Percentiles rank a stretch among this genome's conserved stretches.
Evolutionary conservation across 1,139 yeast genomes (phyloP).

Genomic region (Suhomyces anneliseae): DNA sequence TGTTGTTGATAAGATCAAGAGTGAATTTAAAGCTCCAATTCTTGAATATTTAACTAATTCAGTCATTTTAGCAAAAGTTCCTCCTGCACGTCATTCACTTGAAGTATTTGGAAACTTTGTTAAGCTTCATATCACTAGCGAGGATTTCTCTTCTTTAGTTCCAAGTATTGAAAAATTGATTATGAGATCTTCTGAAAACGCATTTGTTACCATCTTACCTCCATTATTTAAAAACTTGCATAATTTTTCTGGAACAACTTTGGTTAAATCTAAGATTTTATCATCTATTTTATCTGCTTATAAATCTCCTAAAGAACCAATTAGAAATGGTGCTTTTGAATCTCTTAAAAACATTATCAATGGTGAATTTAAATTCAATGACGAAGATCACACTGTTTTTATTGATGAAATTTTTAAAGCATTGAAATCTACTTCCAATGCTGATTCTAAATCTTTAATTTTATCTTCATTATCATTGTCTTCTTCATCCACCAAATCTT

Average conservation of each 20-base stretch:
- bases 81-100: slow-evolving; percentile 30
- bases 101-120: slow-evolving; percentile 41
- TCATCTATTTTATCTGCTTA: slow-evolving; percentile 62
- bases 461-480: slow-evolving; percentile 16
- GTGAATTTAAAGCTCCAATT: slow-evolving; percentile 9
- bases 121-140: slow-evolving; percentile 40
- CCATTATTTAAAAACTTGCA: slow-evolving; percentile 43
- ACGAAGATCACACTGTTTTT: slow-evolving; percentile 13
- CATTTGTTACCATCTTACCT: slow-evolving; percentile 56
- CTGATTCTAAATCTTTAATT: slow-evolving; percentile 59
- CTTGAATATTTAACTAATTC: slow-evolving; percentile 33
- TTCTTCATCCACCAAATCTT: slow-evolving; percentile 9
- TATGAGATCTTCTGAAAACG: slow-evolving; percentile 77
- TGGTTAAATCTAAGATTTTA: slow-evolving; percentile 52
- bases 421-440: slow-evolving; percentile 60
- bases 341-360: slow-evolving; percentile 28
- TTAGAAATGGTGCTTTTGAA: slow-evolving; percentile 54
- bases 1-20: slow-evolving; percentile 25
- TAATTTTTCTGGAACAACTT: slow-evolving; percentile 13
- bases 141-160: slow-evolving; percentile 39
- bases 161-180: slow-evolving; percentile 75
- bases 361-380: background rate
- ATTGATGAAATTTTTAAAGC: slow-evolving; percentile 57
- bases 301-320: slow-evolving; percentile 68
- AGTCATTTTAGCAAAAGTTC: slow-evolving; percentile 45